phyloP scores from a whole-genome alignment of 2,329 filamentous ascomycete genomes.

The Aspergillus tubingensis region DNA sequence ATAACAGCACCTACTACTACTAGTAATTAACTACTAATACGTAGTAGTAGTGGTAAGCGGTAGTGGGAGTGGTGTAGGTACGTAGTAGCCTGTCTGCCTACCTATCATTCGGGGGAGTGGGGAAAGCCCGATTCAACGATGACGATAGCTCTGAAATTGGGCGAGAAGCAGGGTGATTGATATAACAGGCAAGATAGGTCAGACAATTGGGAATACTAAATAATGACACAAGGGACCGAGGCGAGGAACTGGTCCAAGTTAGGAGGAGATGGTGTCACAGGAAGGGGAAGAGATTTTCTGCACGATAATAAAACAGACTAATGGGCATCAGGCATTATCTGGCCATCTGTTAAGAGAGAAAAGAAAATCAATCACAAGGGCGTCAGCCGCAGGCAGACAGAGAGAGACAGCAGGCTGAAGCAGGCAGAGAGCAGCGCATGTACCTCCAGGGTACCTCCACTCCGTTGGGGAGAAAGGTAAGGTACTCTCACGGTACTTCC shows the following conservation, averaged over 20 bases:
- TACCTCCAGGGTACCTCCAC: not conserved
- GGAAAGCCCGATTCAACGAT: conserved; percentile 9
- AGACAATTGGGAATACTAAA: not conserved
- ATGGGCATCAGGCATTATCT: not conserved
- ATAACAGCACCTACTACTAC: not conserved
- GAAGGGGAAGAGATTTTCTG: conserved; percentile 6
- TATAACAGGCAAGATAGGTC: not conserved
- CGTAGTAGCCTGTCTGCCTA: not conserved
- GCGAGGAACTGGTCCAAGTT: not conserved
- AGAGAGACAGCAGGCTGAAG: not conserved
- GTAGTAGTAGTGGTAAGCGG: not conserved
- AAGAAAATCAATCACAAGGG: conserved; percentile 1
- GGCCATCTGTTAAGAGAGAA: not conserved
- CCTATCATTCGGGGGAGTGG: conserved; percentile 11
- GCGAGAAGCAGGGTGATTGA: not conserved
- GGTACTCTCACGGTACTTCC: not conserved
- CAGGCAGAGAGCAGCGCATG: not conserved
- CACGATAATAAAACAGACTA: not conserved
- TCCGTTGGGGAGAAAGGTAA: not conserved
- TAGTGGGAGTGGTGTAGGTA: conserved; percentile 5
- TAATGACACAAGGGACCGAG: not conserved
- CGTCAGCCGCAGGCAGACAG: not conserved
- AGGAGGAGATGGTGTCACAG: conserved; percentile 6
- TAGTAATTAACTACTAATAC: not conserved
- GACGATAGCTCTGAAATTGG: conserved; percentile 8